phyloP scores from a whole-genome alignment of 768 basidiomycete species.

The Thelephora ganbajun region DNA sequence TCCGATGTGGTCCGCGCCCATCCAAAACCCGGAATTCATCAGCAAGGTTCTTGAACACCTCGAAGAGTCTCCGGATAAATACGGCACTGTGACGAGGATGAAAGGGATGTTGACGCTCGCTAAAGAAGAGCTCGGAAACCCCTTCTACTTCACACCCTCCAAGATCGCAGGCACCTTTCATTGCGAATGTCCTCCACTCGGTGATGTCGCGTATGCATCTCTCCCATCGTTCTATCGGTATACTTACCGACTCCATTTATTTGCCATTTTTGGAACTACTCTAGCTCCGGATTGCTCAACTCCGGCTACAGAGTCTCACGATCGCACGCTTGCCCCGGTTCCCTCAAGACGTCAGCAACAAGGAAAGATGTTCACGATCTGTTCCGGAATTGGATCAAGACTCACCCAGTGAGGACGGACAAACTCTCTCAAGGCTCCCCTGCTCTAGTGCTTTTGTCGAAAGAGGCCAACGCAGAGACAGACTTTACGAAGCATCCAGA shows the following conservation, averaged over 20 bases:
- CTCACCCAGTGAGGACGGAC: constrained; percentile 69
- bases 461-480: constrained; percentile 51
- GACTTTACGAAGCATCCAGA: constrained; percentile 67
- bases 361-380: constrained; percentile 64
- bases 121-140: constrained; percentile 62
- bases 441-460: constrained; percentile 48
- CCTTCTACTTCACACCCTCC: constrained; percentile 83
- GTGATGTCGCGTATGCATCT: constrained; percentile 54
- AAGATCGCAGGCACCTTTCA: constrained; percentile 75
- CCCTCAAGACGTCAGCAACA: constrained; percentile 80
- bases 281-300: constrained; percentile 80
- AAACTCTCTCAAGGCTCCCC: constrained; percentile 71
- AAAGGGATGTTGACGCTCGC: constrained; percentile 92
- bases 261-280: too few species aligned
- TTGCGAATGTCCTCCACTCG: constrained; percentile 60
- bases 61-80: constrained; percentile 43
- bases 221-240: neutral
- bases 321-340: constrained; percentile 82
- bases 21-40: constrained; percentile 71
- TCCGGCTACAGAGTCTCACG: constrained; percentile 77
- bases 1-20: constrained; percentile 90
- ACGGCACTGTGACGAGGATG: constrained; percentile 75
- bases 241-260: constrained; percentile 1
- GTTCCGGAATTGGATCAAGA: constrained; percentile 73
- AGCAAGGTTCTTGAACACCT: constrained; percentile 63